Evolutionary conservation across 306 rosid species (phyloP).

Genomic region (Lathyrus sativus): DNA sequence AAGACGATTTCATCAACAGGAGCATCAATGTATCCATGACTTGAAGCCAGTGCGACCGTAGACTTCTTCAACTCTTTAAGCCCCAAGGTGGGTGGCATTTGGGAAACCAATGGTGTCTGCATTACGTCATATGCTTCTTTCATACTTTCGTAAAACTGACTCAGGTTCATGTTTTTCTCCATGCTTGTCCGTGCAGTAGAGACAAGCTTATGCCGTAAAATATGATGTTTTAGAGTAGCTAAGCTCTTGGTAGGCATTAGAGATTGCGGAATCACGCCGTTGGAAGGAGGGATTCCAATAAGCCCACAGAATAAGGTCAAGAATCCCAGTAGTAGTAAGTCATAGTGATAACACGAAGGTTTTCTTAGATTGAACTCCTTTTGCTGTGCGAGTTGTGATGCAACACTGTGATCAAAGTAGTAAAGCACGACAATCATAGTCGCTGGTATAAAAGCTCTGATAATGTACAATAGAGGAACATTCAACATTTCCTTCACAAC

Average conservation of each 20-base stretch:
- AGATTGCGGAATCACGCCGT: constrained; percentile 97
- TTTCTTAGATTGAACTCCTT: constrained; percentile 91
- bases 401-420: constrained; percentile 93
- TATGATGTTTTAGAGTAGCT: constrained; percentile 98
- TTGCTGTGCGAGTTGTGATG: constrained; percentile 96
- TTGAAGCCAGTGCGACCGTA: constrained; percentile 72
- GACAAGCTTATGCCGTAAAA: constrained; percentile 78
- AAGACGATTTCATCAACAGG: constrained; percentile 85
- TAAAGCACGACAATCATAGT: too few relatives aligned
- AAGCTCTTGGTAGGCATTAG: constrained; percentile 98
- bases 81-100: constrained; percentile 79
- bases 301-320: constrained; percentile 89
- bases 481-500: too few relatives aligned
- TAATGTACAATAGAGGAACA: too few relatives aligned
- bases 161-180: constrained; percentile 66
- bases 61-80: constrained; percentile 83
- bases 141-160: constrained; percentile 80
- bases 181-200: constrained; percentile 77
- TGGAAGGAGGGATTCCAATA: too few relatives aligned
- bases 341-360: constrained; percentile 92
- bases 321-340: constrained; percentile 87
- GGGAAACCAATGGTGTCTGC: constrained; percentile 92
- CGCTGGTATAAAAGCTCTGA: too few relatives aligned
- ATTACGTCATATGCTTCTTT: constrained; percentile 81
- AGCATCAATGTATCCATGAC: constrained; percentile 81